Evolutionary conservation across 257 asterid species (phyloP).

Genomic region (Perilla frutescens): DNA sequence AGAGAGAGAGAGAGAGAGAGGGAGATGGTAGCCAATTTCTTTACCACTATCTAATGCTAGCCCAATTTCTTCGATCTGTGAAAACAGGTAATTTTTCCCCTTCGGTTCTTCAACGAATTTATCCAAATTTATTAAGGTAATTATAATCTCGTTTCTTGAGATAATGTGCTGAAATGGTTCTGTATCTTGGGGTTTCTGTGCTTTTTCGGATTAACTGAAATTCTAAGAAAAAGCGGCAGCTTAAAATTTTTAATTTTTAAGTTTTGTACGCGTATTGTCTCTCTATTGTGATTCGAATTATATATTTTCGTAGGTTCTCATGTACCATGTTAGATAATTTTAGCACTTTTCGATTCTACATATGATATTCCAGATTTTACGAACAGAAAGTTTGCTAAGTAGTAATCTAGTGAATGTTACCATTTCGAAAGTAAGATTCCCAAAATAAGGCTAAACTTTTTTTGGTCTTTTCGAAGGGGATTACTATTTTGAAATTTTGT

Average conservation of each 20-base stretch:
- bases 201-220: background rate
- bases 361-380: background rate
- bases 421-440: background rate
- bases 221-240: conserved; percentile 25
- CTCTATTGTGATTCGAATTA: background rate
- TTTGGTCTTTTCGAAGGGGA: background rate
- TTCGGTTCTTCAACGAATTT: conserved; percentile 13
- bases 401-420: background rate
- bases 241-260: background rate
- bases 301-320: background rate
- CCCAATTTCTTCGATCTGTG: conserved; percentile 27
- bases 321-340: background rate
- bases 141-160: background rate
- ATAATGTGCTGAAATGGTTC: conserved; percentile 3
- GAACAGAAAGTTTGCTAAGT: background rate
- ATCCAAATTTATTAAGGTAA: background rate
- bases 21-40: conserved; percentile 1
- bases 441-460: background rate
- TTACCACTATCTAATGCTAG: conserved; percentile 37
- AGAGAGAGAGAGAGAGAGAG: background rate
- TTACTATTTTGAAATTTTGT: background rate
- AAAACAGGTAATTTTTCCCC: conserved; percentile 28
- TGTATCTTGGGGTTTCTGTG: background rate
- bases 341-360: background rate
- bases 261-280: background rate